Evolutionary conservation across 208 protist species (phyloP), one percentile per base, ranked within the genome.

Genomic region (Leptomonas pyrrhocoris): DNA sequence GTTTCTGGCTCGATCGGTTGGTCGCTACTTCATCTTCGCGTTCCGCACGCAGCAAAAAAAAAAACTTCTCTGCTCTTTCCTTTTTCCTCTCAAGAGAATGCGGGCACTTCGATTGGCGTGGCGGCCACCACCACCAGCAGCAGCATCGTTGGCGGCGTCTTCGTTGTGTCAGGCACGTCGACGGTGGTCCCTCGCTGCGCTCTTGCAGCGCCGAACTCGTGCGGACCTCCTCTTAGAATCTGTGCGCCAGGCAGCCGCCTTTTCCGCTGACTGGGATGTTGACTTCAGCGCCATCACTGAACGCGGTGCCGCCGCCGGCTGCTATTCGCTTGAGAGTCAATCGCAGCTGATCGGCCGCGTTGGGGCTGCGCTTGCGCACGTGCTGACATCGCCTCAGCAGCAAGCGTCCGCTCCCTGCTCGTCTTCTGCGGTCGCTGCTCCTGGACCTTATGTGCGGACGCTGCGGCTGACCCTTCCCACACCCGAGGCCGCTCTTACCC

Each of bases 271-370:
- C 38, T 88, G 85, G 85, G 62, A 71, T 27, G 18, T 91, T 3
- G 81, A 90, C 73, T 75, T 87, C n/a, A 64, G 61, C 1, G 66
- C 65, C 23, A 15, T 84, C 43, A 7, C 31, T 3, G 65, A 74
- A 18, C 58, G 54, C 61, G 42, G 60, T 45, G 27, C 58, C 31
- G 34, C 58, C 21, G 36, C 48, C 16, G 49, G 46, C 42, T 68
- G 77, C 46, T 15, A 31, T 23, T 73, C 43, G 15, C 38, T 43
- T 27, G 25, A 7, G 18, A 16, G 21, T 30, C 59, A 30, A 38
- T 31, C 58, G 49, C 68, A 77, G 43, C 63, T 80, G 62, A 25
- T 79, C 15, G 50, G 40, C 21, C 45, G 64, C 13, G 63, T 74
- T 34, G 49, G 61, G 21, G 25, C 64, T 8, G 48, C 71, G 30